Evolutionary conservation across 2,329 filamentous ascomycete genomes (phyloP).

Genomic region (Fonsecaea monophora): DNA sequence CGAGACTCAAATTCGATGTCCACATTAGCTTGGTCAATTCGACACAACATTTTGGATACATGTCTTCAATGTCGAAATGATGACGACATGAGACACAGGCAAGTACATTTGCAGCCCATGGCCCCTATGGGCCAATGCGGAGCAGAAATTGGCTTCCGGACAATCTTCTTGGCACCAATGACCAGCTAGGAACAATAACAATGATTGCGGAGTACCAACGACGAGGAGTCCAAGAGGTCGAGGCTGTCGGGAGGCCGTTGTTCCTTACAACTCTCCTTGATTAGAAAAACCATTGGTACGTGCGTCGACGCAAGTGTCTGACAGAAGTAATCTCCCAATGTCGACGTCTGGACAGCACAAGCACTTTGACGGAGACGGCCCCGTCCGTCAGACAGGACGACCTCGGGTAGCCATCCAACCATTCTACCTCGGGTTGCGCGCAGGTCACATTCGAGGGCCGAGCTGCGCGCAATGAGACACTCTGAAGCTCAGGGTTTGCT

Average conservation of each 20-base stretch:
- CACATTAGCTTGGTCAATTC: background rate
- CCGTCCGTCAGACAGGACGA: background rate
- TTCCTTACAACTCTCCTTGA: background rate
- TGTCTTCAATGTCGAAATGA: constrained; percentile 17
- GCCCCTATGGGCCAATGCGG: too few species aligned
- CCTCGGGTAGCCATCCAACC: background rate
- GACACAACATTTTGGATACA: background rate
- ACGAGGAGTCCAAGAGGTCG: background rate
- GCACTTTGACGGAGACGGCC: background rate
- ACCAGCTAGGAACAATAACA: background rate
- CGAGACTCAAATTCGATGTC: background rate
- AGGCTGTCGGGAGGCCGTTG: background rate
- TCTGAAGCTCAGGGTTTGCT: background rate
- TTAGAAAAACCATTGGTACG: background rate
- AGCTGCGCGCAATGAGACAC: background rate
- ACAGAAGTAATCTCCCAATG: background rate
- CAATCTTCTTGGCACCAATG: background rate
- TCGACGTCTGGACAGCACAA: too few species aligned
- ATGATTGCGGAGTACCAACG: background rate
- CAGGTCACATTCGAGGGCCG: background rate
- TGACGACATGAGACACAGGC: constrained; percentile 13
- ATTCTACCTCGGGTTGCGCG: background rate
- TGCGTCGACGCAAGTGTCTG: background rate
- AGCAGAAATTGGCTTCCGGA: background rate
- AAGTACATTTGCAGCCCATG: background rate